phyloP scores from a whole-genome alignment of 805 yeast species.

The Saccharomycopsis selenospora region DNA sequence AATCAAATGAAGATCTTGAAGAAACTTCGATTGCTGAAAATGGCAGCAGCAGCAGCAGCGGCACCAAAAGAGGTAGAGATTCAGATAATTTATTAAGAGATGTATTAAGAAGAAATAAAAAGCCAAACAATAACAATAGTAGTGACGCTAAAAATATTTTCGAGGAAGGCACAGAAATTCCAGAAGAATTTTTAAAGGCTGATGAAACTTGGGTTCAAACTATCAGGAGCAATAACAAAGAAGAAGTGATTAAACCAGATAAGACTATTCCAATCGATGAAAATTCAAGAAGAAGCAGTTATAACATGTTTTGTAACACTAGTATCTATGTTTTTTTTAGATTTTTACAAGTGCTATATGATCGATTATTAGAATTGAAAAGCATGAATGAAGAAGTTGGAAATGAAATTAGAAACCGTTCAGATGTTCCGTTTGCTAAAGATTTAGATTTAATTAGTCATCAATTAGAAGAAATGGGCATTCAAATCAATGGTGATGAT shows the following conservation, averaged over 20 bases:
- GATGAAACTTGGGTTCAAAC: slow-evolving; percentile 45
- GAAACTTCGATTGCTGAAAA: not conserved
- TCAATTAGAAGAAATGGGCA: slow-evolving; percentile 61
- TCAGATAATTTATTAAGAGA: slow-evolving; percentile 40
- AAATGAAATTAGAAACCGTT: slow-evolving; percentile 47
- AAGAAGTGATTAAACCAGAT: slow-evolving; percentile 23
- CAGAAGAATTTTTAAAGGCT: slow-evolving; percentile 30
- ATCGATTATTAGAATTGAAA: slow-evolving; percentile 59
- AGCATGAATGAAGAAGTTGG: slow-evolving; percentile 45
- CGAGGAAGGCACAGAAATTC: slow-evolving; percentile 1
- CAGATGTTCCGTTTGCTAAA: slow-evolving; percentile 55
- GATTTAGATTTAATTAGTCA: slow-evolving; percentile 64
- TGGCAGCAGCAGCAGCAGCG: slow-evolving; percentile 15
- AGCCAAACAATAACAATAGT: slow-evolving; percentile 27
- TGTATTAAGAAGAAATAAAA: slow-evolving; percentile 35
- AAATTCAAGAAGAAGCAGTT: slow-evolving; percentile 26
- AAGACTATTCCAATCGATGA: slow-evolving; percentile 8
- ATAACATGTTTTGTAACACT: slow-evolving; percentile 67
- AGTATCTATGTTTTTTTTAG: slow-evolving; percentile 72
- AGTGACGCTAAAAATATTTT: slow-evolving; percentile 7
- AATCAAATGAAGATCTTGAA: slow-evolving; percentile 19
- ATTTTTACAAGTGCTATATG: slow-evolving; percentile 57
- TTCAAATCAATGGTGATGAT: slow-evolving; percentile 34
- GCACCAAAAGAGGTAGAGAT: slow-evolving; percentile 35
- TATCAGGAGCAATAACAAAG: slow-evolving; percentile 27